Base-by-base conservation (phyloP, 768 basidiomycete species). In the Fistulinella prunicolor region DNA sequence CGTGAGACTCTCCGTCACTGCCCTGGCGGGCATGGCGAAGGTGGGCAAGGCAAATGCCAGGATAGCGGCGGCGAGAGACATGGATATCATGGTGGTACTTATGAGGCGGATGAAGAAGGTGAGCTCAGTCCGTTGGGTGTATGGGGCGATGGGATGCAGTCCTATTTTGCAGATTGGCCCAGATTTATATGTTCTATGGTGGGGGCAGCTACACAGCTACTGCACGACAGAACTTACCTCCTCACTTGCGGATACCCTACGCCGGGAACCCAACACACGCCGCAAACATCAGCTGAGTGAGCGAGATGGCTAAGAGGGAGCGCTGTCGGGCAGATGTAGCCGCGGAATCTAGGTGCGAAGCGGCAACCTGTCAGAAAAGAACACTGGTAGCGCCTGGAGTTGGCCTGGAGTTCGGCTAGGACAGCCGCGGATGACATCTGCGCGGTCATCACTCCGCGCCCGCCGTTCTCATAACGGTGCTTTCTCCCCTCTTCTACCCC, bases 11-110 rank as follows among this genome's bases (percentile, higher is more conserved):
- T 54, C 3, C 0, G 36, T 28, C 26, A 28, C 6, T 6, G 13
- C 13, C n/a, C n/a, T n/a, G 7, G 9, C 13, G 7, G 13, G 30
- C 35, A 54, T 49, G 19, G 58, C 52, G 32, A 66, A 43, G n/a
- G 48, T 46, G 20, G 60, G 44, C 42, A 64, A 42, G 20, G 54
- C 45, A 20, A 58, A 34, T 1, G 54, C 41, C 34, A 66, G 36
- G 32, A 42, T 1, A 13, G 56, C 41, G 10, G 38, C 29, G 6
- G 47, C 26, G 42, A 53, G 24, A 20, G 61, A 45, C 19, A 30
- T 13, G 47, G 63, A 50, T 20, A 66, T 69, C 67, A 69, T 69
- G 34, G 14, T 41, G 29, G 5, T 34, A 13, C 7, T 20, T 12
- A 4, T n/a, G n/a, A 20, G 9, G 21, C 17, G 36, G 19, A 39